These are phyloP conservation scores for Fagopyrum homotropicum DNA, from an alignment of 148 eudicot species.

Conservation along the genomic window DNA sequence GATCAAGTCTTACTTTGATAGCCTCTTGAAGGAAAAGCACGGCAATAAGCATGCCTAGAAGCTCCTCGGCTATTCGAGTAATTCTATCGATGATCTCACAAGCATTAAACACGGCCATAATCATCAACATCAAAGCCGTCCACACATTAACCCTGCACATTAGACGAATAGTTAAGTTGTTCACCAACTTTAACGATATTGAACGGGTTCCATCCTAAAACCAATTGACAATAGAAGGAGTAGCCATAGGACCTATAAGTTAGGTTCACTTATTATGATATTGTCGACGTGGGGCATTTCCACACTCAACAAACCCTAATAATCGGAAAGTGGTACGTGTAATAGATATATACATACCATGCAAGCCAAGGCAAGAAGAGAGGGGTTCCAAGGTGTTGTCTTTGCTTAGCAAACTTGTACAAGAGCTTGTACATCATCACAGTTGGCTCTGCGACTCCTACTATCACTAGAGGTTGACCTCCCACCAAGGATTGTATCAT, in stretches of 20 bases:
- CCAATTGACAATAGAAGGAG: too few relatives aligned
- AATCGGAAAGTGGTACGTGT: too few relatives aligned
- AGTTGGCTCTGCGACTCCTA: slow-evolving; percentile 58
- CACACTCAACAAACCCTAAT: too few relatives aligned
- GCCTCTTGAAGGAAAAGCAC: slow-evolving; percentile 74
- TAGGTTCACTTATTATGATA: too few relatives aligned
- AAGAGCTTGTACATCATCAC: slow-evolving; percentile 48
- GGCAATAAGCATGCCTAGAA: slow-evolving; percentile 61
- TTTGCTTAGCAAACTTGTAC: slow-evolving; percentile 34
- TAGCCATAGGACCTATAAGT: too few relatives aligned
- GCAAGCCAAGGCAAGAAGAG: slow-evolving; percentile 48
- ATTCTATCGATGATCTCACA: slow-evolving; percentile 46
- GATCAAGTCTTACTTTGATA: slow-evolving; percentile 30
- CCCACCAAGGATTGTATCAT: slow-evolving; percentile 40
- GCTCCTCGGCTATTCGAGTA: slow-evolving; percentile 67
- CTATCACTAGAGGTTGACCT: slow-evolving; percentile 49
- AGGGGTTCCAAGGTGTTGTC: slow-evolving; percentile 17
- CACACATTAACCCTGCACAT: slow-evolving; percentile 57
- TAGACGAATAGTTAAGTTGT: background rate
- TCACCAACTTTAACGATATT: too few relatives aligned
- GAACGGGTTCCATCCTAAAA: too few relatives aligned
- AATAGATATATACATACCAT: slow-evolving; percentile 22
- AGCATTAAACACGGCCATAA: slow-evolving; percentile 48
- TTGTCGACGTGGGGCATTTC: too few relatives aligned
- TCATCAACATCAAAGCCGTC: slow-evolving; percentile 47